Base-by-base conservation (phyloP, 352 stramenopile genomes). In the Globisporangium lucens region DNA sequence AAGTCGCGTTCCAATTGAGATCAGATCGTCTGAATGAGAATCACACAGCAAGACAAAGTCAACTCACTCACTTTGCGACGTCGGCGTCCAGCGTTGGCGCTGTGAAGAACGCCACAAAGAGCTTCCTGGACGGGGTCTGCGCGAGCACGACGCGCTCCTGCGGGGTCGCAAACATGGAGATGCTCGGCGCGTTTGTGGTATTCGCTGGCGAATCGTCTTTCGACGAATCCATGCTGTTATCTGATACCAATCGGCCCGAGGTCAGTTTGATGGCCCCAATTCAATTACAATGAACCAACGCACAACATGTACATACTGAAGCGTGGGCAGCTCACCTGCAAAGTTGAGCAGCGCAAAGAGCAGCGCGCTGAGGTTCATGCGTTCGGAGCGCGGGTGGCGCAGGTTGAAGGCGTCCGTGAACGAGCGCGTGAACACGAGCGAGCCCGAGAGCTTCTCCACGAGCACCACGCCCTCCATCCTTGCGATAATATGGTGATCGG, bases 341-440 rank as follows among this genome's bases (percentile, higher is more conserved):
- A 91, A 89, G 59, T 76, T 82, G 66, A 88, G 78, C 20, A 91
- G 68, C 55, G 83, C 83, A 60, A 91, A 91, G 55, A 91, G 73
- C 38, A 89, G 71, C 22, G 77, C 78, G 13, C 68, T 73, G 46
- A 91, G 75, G 56, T 91, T 91, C 56, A 91, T 74, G 41, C 83
- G 81, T 46, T 91, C 83, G 4, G 63, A 72, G 47, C 77, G 77
- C 35, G 78, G 78, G 59, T 91, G 71, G 9, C 72, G 75, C 43
- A 55, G 41, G 36, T 89, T 79, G 51, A 90, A 91, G 9, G 63
- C 35, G 29, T 73, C 56, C 0, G 75, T 76, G 69, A 89, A 85
- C 33, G 80, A 80, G n/a, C 72, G 76, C 30, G 79, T 76, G 70
- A 76, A 85, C 60, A 82, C 74, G 46, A 91, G 72, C 29, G 76